Evolutionary conservation across 768 basidiomycete species (phyloP).

Genomic region (Trametopsis cervina): DNA sequence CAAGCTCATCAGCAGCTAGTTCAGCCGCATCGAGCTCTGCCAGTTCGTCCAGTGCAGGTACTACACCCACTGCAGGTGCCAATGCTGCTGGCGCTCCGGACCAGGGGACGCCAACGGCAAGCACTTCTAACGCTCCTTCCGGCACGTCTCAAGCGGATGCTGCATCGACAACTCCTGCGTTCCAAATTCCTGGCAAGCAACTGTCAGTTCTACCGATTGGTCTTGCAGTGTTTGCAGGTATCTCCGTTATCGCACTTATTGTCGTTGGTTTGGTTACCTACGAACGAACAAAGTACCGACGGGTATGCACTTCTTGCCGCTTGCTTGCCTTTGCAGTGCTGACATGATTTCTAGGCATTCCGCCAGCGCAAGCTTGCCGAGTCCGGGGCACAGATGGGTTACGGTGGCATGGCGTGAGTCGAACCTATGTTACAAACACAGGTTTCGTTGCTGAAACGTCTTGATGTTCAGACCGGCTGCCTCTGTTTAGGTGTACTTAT

Average conservation of each 20-base stretch:
- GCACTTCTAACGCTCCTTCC: constrained; percentile 27
- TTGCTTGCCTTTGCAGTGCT: neutral
- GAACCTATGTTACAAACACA: neutral
- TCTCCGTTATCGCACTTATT: constrained; percentile 76
- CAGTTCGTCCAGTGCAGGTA: constrained; percentile 6
- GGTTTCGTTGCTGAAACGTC: neutral
- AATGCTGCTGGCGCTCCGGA: constrained; percentile 10
- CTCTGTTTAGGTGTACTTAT: constrained; percentile 3
- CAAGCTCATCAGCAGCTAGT: neutral
- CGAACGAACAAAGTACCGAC: constrained; percentile 83
- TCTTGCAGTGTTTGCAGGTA: constrained; percentile 77
- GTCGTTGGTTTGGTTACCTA: constrained; percentile 81
- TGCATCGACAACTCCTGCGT: constrained; percentile 30
- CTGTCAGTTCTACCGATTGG: constrained; percentile 77
- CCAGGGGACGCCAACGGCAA: constrained; percentile 20
- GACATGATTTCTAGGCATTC: constrained; percentile 46
- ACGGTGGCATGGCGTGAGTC: constrained; percentile 43
- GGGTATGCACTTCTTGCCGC: constrained; percentile 37
- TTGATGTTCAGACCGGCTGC: constrained; percentile 9
- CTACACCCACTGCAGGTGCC: constrained; percentile 4
- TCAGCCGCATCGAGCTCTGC: constrained; percentile 1
- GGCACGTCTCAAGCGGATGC: constrained; percentile 28
- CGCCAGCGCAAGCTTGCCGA: constrained; percentile 69
- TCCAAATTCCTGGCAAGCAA: constrained; percentile 65
- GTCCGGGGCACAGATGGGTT: constrained; percentile 48